A percentile compares a stretch with the other conserved stretches of the same genome.
Evolutionary conservation across 176 grass and related monocot species (phyloP).

Genomic region (Raddia guianensis): DNA sequence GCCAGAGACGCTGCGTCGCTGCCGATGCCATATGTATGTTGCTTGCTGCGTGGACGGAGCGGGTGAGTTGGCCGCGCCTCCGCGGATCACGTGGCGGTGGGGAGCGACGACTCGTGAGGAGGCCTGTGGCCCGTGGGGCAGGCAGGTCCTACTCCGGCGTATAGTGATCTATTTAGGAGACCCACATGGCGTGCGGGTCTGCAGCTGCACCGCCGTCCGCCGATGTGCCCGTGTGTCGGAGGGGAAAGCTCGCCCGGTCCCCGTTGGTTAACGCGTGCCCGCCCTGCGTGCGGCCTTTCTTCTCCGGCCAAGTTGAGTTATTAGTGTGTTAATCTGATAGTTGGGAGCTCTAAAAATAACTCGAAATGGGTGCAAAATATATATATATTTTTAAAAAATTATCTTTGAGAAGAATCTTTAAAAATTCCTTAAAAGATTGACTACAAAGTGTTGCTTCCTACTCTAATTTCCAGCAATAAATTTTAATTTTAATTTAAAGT

Average conservation of each 20-base stretch:
- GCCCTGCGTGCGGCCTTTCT: neutral
- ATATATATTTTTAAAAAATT: too few relatives aligned
- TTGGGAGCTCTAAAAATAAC: too few relatives aligned
- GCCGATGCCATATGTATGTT: neutral
- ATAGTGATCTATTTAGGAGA: neutral
- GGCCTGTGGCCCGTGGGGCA: too few relatives aligned
- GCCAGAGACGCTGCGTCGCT: too few relatives aligned
- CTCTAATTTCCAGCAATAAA: too few relatives aligned
- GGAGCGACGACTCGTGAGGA: conserved; percentile 3
- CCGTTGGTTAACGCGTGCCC: neutral
- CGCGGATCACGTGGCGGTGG: conserved; percentile 21
- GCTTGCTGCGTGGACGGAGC: neutral
- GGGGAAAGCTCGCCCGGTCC: neutral
- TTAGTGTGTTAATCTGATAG: too few relatives aligned
- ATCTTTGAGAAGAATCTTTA: too few relatives aligned
- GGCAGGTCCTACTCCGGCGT: neutral
- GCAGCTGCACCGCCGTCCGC: neutral
- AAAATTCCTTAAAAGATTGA: too few relatives aligned
- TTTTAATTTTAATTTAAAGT: too few relatives aligned
- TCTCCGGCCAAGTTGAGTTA: neutral
- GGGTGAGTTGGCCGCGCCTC: neutral
- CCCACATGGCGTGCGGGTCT: conserved; percentile 13
- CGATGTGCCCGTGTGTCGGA: conserved; percentile 17
- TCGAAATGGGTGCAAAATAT: too few relatives aligned
- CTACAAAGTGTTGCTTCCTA: too few relatives aligned